Evolutionary conservation across 2,329 filamentous ascomycete species (phyloP).

Genomic region (Sporothrix dimorphospora): DNA sequence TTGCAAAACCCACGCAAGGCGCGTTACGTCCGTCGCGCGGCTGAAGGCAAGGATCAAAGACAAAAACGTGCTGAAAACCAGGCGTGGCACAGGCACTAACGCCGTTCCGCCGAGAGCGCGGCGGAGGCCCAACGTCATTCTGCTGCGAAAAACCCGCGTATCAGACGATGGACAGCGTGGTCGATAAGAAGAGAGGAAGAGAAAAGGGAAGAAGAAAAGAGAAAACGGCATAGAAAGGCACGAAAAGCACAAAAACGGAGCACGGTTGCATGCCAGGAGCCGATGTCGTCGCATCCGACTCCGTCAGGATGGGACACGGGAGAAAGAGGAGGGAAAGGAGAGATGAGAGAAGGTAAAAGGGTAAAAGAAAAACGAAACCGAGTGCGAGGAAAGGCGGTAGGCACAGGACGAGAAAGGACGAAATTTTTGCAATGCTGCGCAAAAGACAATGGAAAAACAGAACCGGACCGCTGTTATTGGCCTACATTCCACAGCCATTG

Average conservation of each 20-base stretch:
- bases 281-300: background rate
- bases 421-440: too few relatives aligned
- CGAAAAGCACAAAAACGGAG: background rate
- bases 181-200: background rate
- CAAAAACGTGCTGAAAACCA: background rate
- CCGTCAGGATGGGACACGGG: background rate
- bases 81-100: background rate
- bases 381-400: background rate
- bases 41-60: background rate
- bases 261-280: conserved; percentile 1
- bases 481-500: background rate
- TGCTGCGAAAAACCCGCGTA: background rate
- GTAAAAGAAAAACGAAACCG: background rate
- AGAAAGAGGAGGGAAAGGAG: background rate
- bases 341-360: background rate
- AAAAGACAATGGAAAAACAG: background rate
- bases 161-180: background rate
- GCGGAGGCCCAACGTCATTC: background rate
- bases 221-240: background rate
- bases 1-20: background rate
- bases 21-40: background rate
- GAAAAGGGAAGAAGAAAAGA: background rate
- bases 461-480: background rate
- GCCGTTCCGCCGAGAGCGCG: conserved; percentile 4
- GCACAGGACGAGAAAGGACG: background rate